Percentiles rank a stretch among this genome's conserved stretches.
Evolutionary conservation across 176 grass and related monocot genomes (phyloP).

Genomic region (Hyparrhenia diplandra): DNA sequence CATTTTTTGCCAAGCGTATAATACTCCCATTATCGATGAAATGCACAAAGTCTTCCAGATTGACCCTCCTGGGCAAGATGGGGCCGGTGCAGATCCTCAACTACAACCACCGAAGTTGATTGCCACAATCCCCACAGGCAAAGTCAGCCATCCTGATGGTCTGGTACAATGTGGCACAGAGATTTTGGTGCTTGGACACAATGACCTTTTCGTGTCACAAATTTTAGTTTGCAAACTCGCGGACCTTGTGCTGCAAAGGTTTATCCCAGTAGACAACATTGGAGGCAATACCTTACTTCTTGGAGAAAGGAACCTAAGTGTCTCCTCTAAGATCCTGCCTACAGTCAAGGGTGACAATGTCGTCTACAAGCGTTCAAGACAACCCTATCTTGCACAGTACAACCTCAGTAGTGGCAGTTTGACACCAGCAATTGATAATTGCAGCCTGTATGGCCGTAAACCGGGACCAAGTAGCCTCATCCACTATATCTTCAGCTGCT

Average conservation of each 20-base stretch:
- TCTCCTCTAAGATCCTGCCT: neutral
- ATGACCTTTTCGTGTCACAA: neutral
- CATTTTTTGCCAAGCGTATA: neutral
- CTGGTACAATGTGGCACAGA: neutral
- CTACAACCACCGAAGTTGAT: neutral
- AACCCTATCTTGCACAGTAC: neutral
- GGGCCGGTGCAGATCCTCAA: no score
- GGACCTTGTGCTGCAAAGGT: neutral
- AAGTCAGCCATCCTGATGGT: neutral
- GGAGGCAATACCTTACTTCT: neutral
- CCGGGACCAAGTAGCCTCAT: neutral
- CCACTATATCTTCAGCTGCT: conserved; percentile 6
- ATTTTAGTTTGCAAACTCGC: neutral
- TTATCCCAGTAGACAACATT: neutral
- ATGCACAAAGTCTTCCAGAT: neutral
- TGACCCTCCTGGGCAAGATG: neutral
- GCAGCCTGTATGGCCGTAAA: neutral
- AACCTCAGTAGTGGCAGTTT: neutral
- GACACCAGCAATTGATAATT: conserved; percentile 1
- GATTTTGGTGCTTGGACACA: neutral
- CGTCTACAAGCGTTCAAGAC: neutral
- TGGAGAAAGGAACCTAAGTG: neutral
- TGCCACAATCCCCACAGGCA: neutral
- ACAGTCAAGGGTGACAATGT: neutral
- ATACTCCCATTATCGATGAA: no score